phyloP scores from a whole-genome alignment of 805 yeast species.

The Yamadazyma sp. region DNA sequence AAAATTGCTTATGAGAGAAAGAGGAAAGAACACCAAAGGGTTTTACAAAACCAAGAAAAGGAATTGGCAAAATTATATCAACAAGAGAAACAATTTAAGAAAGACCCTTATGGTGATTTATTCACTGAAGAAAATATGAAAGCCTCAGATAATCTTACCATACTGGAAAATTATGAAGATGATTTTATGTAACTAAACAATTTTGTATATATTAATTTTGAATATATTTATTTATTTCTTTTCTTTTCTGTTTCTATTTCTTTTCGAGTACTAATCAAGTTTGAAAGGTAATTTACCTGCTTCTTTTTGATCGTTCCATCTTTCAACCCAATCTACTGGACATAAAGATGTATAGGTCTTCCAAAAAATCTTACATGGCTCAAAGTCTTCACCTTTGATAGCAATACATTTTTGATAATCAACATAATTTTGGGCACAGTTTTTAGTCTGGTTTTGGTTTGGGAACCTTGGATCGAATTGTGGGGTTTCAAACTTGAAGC shows the following conservation, averaged over 20 bases:
- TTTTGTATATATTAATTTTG: conserved; percentile 5
- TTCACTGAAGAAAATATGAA: conserved; percentile 30
- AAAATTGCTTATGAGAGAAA: conserved; percentile 32
- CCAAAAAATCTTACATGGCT: conserved; percentile 94
- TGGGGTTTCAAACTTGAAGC: conserved; percentile 40
- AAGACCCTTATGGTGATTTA: conserved; percentile 32
- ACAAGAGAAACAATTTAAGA: conserved; percentile 35
- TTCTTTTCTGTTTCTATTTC: too few species aligned
- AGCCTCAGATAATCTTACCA: conserved; percentile 12
- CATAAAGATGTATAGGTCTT: conserved; percentile 85
- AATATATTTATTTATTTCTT: not conserved
- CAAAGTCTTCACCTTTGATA: conserved; percentile 97
- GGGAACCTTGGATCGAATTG: conserved; percentile 92
- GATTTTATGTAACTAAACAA: conserved; percentile 17
- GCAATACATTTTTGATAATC: conserved; percentile 97
- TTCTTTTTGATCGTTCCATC: conserved; percentile 84
- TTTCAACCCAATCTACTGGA: conserved; percentile 81
- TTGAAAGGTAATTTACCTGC: conserved; percentile 47
- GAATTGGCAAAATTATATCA: conserved; percentile 36
- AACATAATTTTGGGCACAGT: conserved; percentile 97
- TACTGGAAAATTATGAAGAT: conserved; percentile 16
- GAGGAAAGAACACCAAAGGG: conserved; percentile 38
- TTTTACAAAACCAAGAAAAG: conserved; percentile 23
- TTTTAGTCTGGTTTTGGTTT: conserved; percentile 94
- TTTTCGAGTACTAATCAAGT: conserved; percentile 28